Evolutionary conservation across 2,329 filamentous ascomycete genomes (phyloP).

Genomic region (Cercospora sp.): DNA sequence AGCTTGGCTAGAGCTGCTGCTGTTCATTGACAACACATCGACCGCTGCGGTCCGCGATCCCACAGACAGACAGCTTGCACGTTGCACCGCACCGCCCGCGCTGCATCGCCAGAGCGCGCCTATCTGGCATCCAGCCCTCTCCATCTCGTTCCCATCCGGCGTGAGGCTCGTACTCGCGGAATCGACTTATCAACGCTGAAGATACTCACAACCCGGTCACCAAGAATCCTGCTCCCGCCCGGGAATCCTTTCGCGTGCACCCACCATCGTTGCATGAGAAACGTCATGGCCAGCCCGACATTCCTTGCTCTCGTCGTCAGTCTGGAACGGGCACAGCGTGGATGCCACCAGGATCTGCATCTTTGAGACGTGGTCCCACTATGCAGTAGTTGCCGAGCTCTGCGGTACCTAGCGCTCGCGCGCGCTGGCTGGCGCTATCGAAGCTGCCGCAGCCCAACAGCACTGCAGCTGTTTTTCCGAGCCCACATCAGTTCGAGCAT

Average conservation of each 20-base stretch:
- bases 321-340: slow-evolving; percentile 21
- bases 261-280: slow-evolving; percentile 11
- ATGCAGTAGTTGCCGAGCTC: slow-evolving; percentile 31
- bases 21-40: neutral
- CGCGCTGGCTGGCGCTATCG: slow-evolving; percentile 26
- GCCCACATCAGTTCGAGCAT: slow-evolving; percentile 25
- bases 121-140: neutral
- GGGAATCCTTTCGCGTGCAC: slow-evolving; percentile 19
- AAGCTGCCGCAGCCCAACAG: slow-evolving; percentile 7
- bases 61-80: neutral
- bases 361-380: neutral
- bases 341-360: slow-evolving; percentile 16
- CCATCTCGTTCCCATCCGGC: neutral
- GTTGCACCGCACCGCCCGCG: neutral
- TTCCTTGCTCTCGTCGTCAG: slow-evolving; percentile 7
- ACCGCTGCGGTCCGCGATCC: neutral
- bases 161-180: neutral
- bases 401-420: neutral
- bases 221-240: slow-evolving; percentile 1
- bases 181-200: neutral
- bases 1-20: neutral
- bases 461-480: slow-evolving; percentile 20
- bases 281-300: slow-evolving; percentile 17
- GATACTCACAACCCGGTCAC: neutral
- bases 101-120: neutral